Conservation (phyloP, 2,329 filamentous ascomycete species). For the Elsinoe ampelina region DNA sequence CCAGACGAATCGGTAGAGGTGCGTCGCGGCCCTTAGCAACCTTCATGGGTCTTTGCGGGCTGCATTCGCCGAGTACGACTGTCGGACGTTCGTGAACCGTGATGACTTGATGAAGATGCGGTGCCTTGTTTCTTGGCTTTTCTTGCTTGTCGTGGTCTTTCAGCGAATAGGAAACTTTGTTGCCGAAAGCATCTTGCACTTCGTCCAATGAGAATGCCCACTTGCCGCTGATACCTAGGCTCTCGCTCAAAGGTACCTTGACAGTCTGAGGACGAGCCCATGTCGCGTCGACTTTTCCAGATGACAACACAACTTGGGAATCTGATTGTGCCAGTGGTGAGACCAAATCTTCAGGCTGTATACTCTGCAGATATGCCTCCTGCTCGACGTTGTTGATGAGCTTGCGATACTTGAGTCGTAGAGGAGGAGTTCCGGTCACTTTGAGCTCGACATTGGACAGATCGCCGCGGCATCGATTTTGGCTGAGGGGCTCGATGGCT, state of each 20-base stretch:
- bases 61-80: conserved; percentile 63
- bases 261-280: conserved; percentile 75
- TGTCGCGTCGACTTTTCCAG: conserved; percentile 55
- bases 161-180: conserved; percentile 65
- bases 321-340: conserved; percentile 63
- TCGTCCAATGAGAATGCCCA: conserved; percentile 91
- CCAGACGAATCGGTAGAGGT: conserved; percentile 62
- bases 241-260: conserved; percentile 79
- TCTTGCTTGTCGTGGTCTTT: conserved; percentile 57
- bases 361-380: conserved; percentile 82
- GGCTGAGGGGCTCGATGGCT: conserved; percentile 54
- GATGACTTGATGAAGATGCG: conserved; percentile 63
- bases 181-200: conserved; percentile 83
- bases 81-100: conserved; percentile 78
- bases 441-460: conserved; percentile 76
- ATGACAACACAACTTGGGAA: conserved; percentile 49
- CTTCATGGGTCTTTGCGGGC: conserved; percentile 69
- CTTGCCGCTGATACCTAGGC: conserved; percentile 64
- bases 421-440: conserved; percentile 77
- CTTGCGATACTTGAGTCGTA: conserved; percentile 87
- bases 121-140: conserved; percentile 33
- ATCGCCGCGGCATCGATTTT: conserved; percentile 73
- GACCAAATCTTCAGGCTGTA: conserved; percentile 77
- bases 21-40: conserved; percentile 65
- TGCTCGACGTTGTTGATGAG: conserved; percentile 74